Conservation (phyloP, 345 rosid genomes). For the Leavenworthia alabamica region DNA sequence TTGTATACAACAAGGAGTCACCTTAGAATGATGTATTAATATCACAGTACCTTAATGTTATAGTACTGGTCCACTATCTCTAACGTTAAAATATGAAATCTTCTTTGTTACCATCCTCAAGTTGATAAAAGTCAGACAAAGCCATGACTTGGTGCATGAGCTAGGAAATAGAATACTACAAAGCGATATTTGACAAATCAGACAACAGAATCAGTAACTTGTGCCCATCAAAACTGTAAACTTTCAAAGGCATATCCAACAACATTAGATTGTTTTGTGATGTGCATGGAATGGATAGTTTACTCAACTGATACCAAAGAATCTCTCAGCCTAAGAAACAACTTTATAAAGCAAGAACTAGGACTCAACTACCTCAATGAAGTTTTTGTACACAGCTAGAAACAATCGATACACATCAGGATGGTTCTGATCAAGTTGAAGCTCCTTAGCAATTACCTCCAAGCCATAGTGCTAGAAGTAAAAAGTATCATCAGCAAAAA, state of each 20-base stretch:
- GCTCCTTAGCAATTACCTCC: conserved; percentile 76
- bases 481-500: neutral
- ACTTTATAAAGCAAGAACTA: neutral
- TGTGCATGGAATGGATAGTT: neutral
- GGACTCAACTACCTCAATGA: conserved; percentile 89
- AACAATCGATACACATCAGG: conserved; percentile 57
- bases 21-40: neutral
- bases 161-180: neutral
- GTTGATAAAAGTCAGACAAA: neutral
- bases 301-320: neutral
- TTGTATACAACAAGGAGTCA: neutral
- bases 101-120: neutral
- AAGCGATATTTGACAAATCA: neutral
- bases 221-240: neutral
- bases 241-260: neutral
- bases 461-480: conserved; percentile 61
- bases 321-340: too few species aligned
- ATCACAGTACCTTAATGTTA: neutral
- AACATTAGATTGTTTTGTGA: neutral
- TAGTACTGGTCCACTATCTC: conserved; percentile 2
- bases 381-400: conserved; percentile 69
- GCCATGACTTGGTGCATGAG: neutral
- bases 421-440: conserved; percentile 56
- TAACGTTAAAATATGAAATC: neutral
- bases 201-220: neutral